Base-by-base conservation (phyloP, 1,139 yeast genomes). In the Nakaseomyces nivariensis region DNA sequence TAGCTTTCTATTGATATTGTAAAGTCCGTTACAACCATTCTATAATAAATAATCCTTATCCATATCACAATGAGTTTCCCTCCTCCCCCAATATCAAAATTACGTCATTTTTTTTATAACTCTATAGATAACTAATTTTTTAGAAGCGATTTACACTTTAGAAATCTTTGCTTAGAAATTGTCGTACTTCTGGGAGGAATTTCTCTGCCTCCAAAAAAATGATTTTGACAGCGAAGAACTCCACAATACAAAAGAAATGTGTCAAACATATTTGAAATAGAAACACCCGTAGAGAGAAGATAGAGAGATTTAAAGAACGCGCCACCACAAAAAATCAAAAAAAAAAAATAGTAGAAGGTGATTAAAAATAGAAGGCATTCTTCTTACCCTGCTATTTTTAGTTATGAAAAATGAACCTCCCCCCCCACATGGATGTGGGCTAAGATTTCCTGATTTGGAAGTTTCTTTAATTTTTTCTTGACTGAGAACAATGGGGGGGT, bases 51-150 rank as follows among this genome's bases (percentile, higher is more conserved):
- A 17, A 17, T 17, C 22, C 22, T 29, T 29, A 29, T 29, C 31
- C 1, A 29, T 29, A 29, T 9, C 2, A 6, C 9, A 9, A 29
- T 29, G 31, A 9, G 31, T 29, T 29, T 17, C 22, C 22, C 3
- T 17, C 22, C 22, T 17, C 22, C 22, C 22, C 22, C 22, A 17
- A 17, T 17, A 17, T 17, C 22, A 17, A 22, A 38, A 24, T 13
- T 11, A 8, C 25, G 13, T 7, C n/a, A 38, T 24, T 24, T 38
- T 22, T 22, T 4, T 90, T 92, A n/a, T n/a, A 74, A 97, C 98
- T 0, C 69, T 92, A 52, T 92, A 92, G 67, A 74, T 83, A 13
- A 83, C 84, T 38, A 61, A 64, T 26, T 63, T 71, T 34, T 79
- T 90, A 17, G 22, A 34, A n/a, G 22, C 22, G 22, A 17, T 17